Evolutionary conservation across 177 flowering plant species (phyloP), one percentile per base, ranked within the genome.

Genomic region (Vitis hybrid): DNA sequence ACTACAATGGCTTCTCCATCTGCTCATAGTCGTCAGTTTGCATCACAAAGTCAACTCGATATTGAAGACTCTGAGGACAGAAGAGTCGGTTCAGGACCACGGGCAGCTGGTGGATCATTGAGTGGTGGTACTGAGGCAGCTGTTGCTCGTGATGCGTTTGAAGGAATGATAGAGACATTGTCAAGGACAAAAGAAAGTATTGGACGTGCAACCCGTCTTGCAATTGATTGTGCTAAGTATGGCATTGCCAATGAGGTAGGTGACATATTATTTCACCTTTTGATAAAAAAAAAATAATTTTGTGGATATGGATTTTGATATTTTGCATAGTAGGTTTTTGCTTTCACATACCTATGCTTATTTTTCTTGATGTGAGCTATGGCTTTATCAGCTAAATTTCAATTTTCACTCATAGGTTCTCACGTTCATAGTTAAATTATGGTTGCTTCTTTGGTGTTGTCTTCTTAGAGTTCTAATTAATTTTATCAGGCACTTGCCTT

Each of bases 141-240:
- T 79, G 94, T 95, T 78, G 93, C 98, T 67, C 97, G 99, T 64
- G 99, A 95, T 86, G 96, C 99, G 71, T 95, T 95, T 82, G 99
- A 95, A 81, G 99, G 99, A 71, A 95, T 95, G 99, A 88, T 95
- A 69, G 99, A 95, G 81, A 95, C 99, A 27, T 82, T 95, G 64
- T 95, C 99, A n/a, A 88, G 99, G 80, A 93, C 99, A 40, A 95
- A 93, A 77, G 99, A 95, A 72, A 95, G 99, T 78, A 95, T 95
- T 73, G 98, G 96, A 14, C 98, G 99, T 78, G 99, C 99, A 67
- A 95, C 99, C 21, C 96, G 99, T 56, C 97, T 86, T 79, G 99
- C 99, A 52, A 89, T 95, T 75, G 98, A 93, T 70, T 95, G 99
- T 83, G 98, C 99, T 32, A 95, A 91, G 80, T 85, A 89, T 84